Evolutionary conservation across 2,329 filamentous ascomycete species (phyloP).

Genomic region (Colletotrichum sp.): DNA sequence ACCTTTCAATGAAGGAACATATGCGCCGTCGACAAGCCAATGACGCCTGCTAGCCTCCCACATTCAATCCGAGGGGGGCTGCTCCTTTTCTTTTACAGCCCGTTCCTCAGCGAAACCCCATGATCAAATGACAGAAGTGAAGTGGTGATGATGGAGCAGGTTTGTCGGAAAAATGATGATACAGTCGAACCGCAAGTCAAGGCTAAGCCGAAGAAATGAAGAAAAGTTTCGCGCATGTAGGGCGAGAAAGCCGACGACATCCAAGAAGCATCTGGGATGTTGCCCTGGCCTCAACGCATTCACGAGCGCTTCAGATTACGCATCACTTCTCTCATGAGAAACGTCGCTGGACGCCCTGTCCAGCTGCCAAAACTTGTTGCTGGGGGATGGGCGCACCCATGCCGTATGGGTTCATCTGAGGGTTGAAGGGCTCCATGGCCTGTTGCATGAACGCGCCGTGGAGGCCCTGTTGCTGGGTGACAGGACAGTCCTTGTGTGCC

Average conservation of each 20-base stretch:
- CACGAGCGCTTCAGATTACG: not conserved
- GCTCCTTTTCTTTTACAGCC: constrained; percentile 3
- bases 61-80: not conserved
- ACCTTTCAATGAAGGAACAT: constrained; percentile 12
- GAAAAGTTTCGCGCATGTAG: not conserved
- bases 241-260: not conserved
- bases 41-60: constrained; percentile 11
- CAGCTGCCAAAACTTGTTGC: constrained; percentile 59
- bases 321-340: constrained; percentile 53
- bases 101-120: not conserved
- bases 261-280: constrained; percentile 1
- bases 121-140: not conserved
- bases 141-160: not conserved
- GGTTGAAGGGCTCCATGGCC: constrained; percentile 58
- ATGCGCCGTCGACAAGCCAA: constrained; percentile 12
- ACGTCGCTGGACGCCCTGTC: constrained; percentile 59
- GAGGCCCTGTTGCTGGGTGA: constrained; percentile 85
- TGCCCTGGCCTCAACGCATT: not conserved
- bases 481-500: constrained; percentile 94
- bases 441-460: constrained; percentile 62
- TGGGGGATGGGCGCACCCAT: constrained; percentile 58
- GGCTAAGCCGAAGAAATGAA: not conserved
- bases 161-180: constrained; percentile 17
- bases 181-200: constrained; percentile 1
- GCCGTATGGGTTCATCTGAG: constrained; percentile 64